These are phyloP conservation scores for Ustilago loliicola DNA, from an alignment of 1,284 basidiomycete species.

Conservation along the genomic window DNA sequence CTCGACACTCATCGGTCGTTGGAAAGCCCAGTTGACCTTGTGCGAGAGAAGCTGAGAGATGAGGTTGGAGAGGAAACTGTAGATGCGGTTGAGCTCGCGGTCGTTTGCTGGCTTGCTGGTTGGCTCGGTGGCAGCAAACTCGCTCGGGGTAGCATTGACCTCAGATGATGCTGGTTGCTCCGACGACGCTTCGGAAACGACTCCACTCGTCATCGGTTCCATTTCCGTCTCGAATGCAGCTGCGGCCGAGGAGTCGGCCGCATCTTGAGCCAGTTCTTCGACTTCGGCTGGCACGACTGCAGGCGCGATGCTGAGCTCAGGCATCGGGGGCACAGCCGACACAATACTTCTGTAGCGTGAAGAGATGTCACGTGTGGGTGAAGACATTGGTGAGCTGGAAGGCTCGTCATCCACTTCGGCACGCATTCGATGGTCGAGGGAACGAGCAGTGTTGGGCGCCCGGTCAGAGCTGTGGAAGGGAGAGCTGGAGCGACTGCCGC, in stretches of 20 bases:
- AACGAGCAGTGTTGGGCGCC: conserved; percentile 6
- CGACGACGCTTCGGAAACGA: not conserved
- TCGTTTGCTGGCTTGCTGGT: conserved; percentile 16
- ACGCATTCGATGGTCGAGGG: conserved; percentile 27
- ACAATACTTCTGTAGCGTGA: conserved; percentile 23
- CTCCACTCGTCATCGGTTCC: not conserved
- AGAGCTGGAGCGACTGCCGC: conserved; percentile 48
- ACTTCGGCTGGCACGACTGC: not conserved
- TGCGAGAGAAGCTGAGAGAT: conserved; percentile 47
- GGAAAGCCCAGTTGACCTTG: conserved; percentile 48
- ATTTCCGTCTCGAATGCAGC: not conserved
- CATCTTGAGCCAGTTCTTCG: not conserved
- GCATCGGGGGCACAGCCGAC: conserved; percentile 6
- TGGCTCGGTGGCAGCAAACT: conserved; percentile 10
- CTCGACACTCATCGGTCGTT: conserved; percentile 39
- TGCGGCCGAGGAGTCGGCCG: not conserved
- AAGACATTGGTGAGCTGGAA: conserved; percentile 53
- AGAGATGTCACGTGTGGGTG: conserved; percentile 48
- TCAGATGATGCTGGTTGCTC: not conserved
- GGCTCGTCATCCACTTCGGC: conserved; percentile 33
- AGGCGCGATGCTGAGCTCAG: conserved; percentile 18
- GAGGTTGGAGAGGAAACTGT: conserved; percentile 47
- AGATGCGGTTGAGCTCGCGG: conserved; percentile 41
- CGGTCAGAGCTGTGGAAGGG: conserved; percentile 38
- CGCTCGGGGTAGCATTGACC: not conserved